Percentiles rank a stretch among this genome's conserved stretches.
Conservation (phyloP, 1,139 yeast genomes). For the Pichia sp. region DNA sequence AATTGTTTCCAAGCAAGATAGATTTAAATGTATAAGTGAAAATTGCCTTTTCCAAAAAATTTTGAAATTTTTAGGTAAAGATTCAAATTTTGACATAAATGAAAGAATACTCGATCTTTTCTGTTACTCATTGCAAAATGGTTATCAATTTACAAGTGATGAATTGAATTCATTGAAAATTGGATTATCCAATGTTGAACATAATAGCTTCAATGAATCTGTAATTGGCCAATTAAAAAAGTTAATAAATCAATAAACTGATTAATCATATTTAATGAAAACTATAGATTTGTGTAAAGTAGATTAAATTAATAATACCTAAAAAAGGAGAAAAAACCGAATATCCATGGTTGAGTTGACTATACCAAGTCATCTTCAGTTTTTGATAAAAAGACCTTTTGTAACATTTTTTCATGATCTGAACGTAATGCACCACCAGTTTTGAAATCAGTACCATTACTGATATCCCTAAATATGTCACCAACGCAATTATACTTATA, state of each 20-base stretch:
- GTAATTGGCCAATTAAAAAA: constrained; percentile 30
- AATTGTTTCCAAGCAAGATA: constrained; percentile 14
- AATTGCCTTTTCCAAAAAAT: constrained; percentile 27
- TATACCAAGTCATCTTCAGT: constrained; percentile 40
- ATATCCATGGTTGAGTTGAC: neutral
- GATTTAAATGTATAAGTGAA: constrained; percentile 37
- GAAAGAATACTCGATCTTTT: constrained; percentile 58
- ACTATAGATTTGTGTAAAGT: neutral
- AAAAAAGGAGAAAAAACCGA: neutral
- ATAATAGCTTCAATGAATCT: constrained; percentile 38
- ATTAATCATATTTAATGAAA: neutral
- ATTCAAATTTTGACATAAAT: constrained; percentile 44
- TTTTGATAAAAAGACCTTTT: constrained; percentile 38
- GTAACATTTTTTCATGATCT: constrained; percentile 19
- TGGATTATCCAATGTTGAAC: neutral
- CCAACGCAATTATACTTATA: constrained; percentile 34
- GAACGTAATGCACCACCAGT: constrained; percentile 13
- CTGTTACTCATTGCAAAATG: constrained; percentile 40
- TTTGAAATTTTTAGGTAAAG: constrained; percentile 20
- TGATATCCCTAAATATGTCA: constrained; percentile 28
- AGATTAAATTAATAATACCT: neutral
- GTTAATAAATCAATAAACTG: neutral
- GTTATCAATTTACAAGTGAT: constrained; percentile 40
- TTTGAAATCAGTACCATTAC: neutral
- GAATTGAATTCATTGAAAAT: constrained; percentile 33